Evolutionary conservation across 2,329 filamentous ascomycete genomes (phyloP).

Genomic region (Sporothrix dimorphospora): DNA sequence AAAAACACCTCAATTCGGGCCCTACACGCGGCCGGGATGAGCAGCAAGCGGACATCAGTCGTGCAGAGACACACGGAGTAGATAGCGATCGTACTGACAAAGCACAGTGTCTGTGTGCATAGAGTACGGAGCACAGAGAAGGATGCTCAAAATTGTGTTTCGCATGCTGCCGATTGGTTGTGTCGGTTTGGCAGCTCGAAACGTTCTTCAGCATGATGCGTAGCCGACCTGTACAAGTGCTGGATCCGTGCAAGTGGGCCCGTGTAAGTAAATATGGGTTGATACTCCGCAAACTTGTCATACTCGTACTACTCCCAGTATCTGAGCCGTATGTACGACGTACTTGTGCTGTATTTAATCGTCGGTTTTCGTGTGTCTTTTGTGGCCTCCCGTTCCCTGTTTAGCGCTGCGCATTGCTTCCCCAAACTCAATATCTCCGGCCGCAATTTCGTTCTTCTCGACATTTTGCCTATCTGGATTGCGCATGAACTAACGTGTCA

Average conservation of each 20-base stretch:
- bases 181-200: neutral
- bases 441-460: neutral
- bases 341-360: neutral
- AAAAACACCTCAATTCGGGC: neutral
- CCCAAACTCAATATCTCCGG: neutral
- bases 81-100: neutral
- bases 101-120: neutral
- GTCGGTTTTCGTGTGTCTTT: conserved; percentile 3
- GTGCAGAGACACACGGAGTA: neutral
- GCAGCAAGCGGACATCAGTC: neutral
- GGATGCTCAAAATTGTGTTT: too few species aligned
- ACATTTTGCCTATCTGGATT: conserved; percentile 1
- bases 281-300: conserved; percentile 3
- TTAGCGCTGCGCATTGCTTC: neutral
- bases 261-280: neutral
- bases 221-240: neutral
- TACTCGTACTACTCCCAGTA: neutral
- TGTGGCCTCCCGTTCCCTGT: neutral
- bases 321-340: conserved; percentile 1
- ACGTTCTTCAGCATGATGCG: neutral
- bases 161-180: conserved; percentile 14
- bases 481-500: conserved; percentile 26
- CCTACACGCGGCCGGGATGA: neutral
- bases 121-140: neutral
- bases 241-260: neutral